These are phyloP conservation scores for Umbelopsis sp. DNA, from an alignment of 192 early-diverging fungal species.

Conservation along the genomic window DNA sequence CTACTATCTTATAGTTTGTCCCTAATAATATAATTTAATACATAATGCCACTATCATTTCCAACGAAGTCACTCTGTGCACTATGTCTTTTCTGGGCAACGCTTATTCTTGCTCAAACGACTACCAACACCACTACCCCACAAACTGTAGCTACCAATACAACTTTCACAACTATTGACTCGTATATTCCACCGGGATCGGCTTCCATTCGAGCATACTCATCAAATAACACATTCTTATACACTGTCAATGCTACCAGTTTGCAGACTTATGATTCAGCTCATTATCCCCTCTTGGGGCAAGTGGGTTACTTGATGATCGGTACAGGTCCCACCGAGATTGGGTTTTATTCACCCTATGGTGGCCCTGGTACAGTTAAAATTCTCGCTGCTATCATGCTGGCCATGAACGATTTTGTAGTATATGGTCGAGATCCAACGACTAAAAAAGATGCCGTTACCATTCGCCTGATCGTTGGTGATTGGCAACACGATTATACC, in stretches of 20 bases:
- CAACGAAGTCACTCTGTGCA: background rate
- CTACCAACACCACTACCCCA: background rate
- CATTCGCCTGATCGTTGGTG: background rate
- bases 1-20: background rate
- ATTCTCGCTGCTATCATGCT: background rate
- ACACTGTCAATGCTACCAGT: background rate
- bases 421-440: background rate
- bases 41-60: background rate
- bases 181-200: background rate
- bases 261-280: background rate
- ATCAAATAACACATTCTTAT: background rate
- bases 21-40: background rate
- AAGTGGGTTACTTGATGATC: constrained; percentile 9
- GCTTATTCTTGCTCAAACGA: background rate
- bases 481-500: constrained; percentile 3
- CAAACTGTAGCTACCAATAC: background rate
- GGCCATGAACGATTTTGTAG: constrained; percentile 16
- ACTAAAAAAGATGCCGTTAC: background rate
- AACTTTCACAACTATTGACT: background rate
- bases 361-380: background rate
- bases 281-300: background rate
- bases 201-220: background rate
- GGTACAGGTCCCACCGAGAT: background rate
- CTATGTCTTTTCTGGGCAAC: background rate
- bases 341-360: constrained; percentile 7